Conservation (phyloP, 352 stramenopile species). For the Globisporangium okanoganense region DNA sequence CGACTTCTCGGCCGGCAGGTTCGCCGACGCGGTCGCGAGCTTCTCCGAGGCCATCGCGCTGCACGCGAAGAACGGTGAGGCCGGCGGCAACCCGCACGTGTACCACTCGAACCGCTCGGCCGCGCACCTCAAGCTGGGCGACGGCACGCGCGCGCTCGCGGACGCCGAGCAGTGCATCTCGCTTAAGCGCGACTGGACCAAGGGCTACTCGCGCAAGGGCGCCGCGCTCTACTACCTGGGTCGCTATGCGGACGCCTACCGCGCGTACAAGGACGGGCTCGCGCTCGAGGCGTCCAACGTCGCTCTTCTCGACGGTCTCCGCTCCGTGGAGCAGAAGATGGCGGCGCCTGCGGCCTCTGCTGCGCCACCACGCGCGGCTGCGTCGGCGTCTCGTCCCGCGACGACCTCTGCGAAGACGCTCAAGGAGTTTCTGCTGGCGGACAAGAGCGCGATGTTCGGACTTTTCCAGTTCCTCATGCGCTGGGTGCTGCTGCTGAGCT, state of each 20-base stretch:
- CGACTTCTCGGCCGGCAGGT: conserved; percentile 67
- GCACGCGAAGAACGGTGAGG: conserved; percentile 26
- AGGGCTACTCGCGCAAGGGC: conserved; percentile 86
- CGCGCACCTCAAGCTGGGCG: conserved; percentile 73
- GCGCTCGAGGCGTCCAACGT: conserved; percentile 54
- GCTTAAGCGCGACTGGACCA: conserved; percentile 75
- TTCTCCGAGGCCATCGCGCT: conserved; percentile 83
- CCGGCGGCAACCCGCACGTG: conserved; percentile 44
- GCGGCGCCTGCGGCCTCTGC: conserved; percentile 18
- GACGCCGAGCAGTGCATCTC: conserved; percentile 81
- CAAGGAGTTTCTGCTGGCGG: conserved; percentile 42
- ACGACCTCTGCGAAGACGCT: conserved; percentile 31
- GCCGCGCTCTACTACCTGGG: conserved; percentile 65
- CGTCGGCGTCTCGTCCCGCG: conserved; percentile 13
- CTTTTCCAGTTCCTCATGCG: conserved; percentile 69
- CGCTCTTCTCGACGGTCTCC: conserved; percentile 67
- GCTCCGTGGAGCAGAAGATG: conserved; percentile 52
- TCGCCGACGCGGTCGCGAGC: conserved; percentile 52
- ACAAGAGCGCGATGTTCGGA: conserved; percentile 69
- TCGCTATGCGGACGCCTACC: conserved; percentile 65
- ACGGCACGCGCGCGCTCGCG: conserved; percentile 54
- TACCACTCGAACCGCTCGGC: conserved; percentile 87
- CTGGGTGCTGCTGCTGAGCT: conserved; percentile 55
- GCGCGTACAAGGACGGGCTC: conserved; percentile 78
- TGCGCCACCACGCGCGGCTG: neutral